These are phyloP conservation scores for Phytomonas francai DNA, from an alignment of 208 protist genomes.

Conservation along the genomic window DNA sequence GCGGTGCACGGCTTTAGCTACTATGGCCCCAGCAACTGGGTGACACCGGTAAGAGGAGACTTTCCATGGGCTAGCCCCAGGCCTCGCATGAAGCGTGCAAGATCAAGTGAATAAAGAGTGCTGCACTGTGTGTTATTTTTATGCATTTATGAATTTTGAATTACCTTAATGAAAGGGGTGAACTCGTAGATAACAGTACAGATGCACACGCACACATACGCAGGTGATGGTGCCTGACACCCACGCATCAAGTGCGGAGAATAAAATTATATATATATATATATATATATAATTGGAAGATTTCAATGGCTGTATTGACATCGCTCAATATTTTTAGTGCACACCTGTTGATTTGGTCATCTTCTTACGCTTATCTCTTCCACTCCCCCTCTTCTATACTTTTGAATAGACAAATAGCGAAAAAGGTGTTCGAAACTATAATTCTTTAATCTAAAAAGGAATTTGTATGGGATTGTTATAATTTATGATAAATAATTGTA, in stretches of 20 bases:
- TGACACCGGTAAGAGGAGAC: background rate
- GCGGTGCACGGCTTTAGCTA: conserved; percentile 15
- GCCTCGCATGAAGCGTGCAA: background rate
- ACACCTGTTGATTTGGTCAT: background rate
- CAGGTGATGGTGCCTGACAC: background rate
- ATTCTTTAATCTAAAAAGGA: background rate
- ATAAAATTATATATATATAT: background rate
- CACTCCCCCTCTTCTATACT: background rate
- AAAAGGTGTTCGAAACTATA: background rate
- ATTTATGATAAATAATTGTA: background rate
- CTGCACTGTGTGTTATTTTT: background rate
- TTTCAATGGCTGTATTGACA: background rate
- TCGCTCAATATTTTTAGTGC: too few species aligned
- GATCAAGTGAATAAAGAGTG: background rate
- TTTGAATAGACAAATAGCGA: background rate
- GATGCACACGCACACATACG: conserved; percentile 1
- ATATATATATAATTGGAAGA: conserved; percentile 6
- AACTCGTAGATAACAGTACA: conserved; percentile 1
- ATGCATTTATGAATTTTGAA: background rate
- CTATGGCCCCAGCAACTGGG: background rate
- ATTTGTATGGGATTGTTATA: background rate
- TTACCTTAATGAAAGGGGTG: background rate
- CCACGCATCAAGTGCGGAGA: background rate
- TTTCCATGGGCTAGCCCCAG: conserved; percentile 2
- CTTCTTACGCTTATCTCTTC: background rate